Evolutionary conservation across 2,329 filamentous ascomycete genomes (phyloP), one percentile per base, ranked within the genome.

Genomic region (Aureobasidium sp.): DNA sequence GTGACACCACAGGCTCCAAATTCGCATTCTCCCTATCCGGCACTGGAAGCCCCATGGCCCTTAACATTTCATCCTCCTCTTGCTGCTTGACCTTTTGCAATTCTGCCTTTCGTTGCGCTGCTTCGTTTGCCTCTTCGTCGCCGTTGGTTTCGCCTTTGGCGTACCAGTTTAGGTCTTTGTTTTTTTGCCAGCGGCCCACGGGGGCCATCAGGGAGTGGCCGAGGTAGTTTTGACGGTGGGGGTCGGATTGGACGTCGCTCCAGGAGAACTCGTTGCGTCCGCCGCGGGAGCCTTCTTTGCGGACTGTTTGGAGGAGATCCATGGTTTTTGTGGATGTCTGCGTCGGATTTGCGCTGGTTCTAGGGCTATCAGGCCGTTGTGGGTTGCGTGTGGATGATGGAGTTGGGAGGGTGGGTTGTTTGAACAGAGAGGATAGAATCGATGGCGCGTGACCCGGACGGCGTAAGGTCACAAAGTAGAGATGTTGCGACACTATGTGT

Each of bases 191-290:
- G 67, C 92, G 88, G 8, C 92, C 92, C 3, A 96, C 91, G 0
- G 92, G 75, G 58, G 92, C 92, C 80, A 93, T 96, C 63, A 97
- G 77, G 63, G 89, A 94, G 78, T 97, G 92, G 58, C 92, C 92
- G 8, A 97, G 87, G 74, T 88, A 88, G 73, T 87, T 96, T 75
- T 99, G 92, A 74, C 94, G 91, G 71, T 96, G 92, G 25, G 83
- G 79, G 55, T 91, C 95, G 67, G 81, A 86, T 73, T 93, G 88
- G 71, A 99, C 93, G 68, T 97, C 91, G 67, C 93, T 89, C 94
- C 94, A 97, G 77, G 87, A 92, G 79, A 99, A 99, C 75, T 97
- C 91, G 75, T 89, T 89, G 72, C 82, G 83, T 64, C 94, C 94
- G 71, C 94, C 94, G 67, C 94, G 94, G 65, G 82, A 85, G 65